A percentile compares a stretch with the other conserved stretches of the same genome.
Evolutionary conservation across 202 grass and related monocot genomes (phyloP).

Genomic region (Dendrocalamus latiflorus): DNA sequence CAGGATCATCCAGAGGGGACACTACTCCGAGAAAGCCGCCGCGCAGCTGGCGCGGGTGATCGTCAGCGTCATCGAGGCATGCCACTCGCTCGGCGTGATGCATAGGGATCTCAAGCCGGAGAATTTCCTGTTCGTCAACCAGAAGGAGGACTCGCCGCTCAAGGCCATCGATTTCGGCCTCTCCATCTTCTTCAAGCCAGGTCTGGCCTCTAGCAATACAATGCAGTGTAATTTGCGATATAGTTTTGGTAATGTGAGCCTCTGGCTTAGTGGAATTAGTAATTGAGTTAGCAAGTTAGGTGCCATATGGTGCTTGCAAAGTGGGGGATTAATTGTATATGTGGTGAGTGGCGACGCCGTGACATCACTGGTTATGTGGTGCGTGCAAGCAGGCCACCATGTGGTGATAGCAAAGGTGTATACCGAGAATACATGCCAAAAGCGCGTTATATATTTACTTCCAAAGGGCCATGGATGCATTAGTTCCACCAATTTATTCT

Average conservation of each 20-base stretch:
- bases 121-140: conserved; percentile 88
- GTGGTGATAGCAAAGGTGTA: too few relatives aligned
- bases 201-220: conserved; percentile 30
- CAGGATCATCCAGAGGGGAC: conserved; percentile 86
- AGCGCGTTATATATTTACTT: too few relatives aligned
- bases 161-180: conserved; percentile 96
- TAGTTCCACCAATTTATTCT: too few relatives aligned
- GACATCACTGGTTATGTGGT: too few relatives aligned
- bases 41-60: conserved; percentile 80
- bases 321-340: too few relatives aligned
- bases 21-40: conserved; percentile 92
- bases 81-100: conserved; percentile 98
- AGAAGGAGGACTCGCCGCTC: conserved; percentile 73
- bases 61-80: conserved; percentile 78
- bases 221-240: neutral
- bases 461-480: too few relatives aligned
- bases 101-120: conserved; percentile 98
- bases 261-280: neutral
- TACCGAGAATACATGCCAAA: too few relatives aligned
- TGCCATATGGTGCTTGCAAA: neutral
- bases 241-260: neutral
- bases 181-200: conserved; percentile 94
- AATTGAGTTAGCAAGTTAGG: neutral
- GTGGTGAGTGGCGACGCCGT: too few relatives aligned
- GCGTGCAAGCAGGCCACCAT: too few relatives aligned